Base-by-base conservation (phyloP, 495 filamentous ascomycete genomes). In the Xylaria flabelliformis region DNA sequence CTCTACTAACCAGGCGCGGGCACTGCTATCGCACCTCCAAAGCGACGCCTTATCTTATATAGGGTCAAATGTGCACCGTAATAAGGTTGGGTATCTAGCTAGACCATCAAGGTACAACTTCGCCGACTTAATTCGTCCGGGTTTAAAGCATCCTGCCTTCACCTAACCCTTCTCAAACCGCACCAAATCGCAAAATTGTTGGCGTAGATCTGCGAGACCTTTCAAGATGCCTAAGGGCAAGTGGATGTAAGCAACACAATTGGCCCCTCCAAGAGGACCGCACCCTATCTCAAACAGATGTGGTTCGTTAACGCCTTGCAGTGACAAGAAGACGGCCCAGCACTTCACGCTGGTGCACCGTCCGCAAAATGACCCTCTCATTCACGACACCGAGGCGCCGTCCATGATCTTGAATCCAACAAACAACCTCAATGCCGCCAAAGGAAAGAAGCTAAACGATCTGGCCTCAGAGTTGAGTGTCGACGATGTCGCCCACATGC, bases 311-410 rank as follows among this genome's bases (percentile, higher is more conserved):
- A 50, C 70, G 17, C 39, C 41, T 70, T 41, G 19, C 75, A 98
- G 95, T 77, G 91, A 99, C 85, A 98, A 98, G 87, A 97, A 97
- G 82, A 93, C 87, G 48, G 94, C 97, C 74, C 92, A 90, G 73
- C 95, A 92, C 81, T 99, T 95, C 85, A 90, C 91, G 73, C 91
- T 99, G 78, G 95, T 98, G 75, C 91, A 98, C 84, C 94, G 97
- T 74, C 92, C 95, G 6, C 97, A 98, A 87, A 91, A 97, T 88
- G 97, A 99, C 81, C 97, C 97, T 42, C 87, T 93, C 72, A 97
- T 98, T 78, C 90, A 98, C 86, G 93, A 98, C 82, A 85, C 89
- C 69, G 84, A 89, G 64, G 94, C 93, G 64, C 90, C 94, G 26
- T 90, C 92, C 73, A 94, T 95, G 85, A 89, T 97, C 73, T 88